Conservation (phyloP, 345 rosid species). For the Gossypium sturtianum region DNA sequence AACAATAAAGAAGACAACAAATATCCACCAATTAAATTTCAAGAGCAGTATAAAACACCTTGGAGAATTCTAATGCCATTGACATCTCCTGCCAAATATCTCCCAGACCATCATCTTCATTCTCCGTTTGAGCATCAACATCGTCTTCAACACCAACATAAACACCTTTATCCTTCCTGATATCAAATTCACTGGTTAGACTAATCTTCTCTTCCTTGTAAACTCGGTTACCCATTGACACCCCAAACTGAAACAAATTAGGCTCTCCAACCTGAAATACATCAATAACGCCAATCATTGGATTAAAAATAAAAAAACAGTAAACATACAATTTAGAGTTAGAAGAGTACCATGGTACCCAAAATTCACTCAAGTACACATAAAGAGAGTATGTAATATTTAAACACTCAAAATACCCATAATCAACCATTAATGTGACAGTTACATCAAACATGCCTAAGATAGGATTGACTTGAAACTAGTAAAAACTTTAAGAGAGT, state of each 20-base stretch:
- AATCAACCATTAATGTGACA: not conserved
- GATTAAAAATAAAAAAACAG: not conserved
- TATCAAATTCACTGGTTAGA: slow-evolving; percentile 17
- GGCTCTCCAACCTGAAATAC: slow-evolving; percentile 5
- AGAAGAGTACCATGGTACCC: not conserved
- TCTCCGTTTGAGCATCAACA: slow-evolving; percentile 22
- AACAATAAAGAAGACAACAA: not conserved
- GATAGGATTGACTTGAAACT: not conserved
- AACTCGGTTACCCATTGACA: slow-evolving; percentile 11
- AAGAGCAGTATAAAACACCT: slow-evolving; percentile 34
- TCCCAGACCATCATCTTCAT: slow-evolving; percentile 64
- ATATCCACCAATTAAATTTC: not conserved
- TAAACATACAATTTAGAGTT: not conserved
- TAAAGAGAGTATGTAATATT: not conserved
- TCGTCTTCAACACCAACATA: slow-evolving; percentile 16
- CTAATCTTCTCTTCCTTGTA: slow-evolving; percentile 21
- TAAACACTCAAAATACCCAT: not conserved
- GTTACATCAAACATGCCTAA: not conserved
- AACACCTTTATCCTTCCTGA: slow-evolving; percentile 44
- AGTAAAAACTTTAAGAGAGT: not conserved
- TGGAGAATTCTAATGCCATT: slow-evolving; percentile 58
- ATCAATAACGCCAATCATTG: not conserved
- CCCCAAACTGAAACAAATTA: not conserved
- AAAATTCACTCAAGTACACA: not conserved
- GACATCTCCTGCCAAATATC: slow-evolving; percentile 89